Evolutionary conservation across 2,329 filamentous ascomycete species (phyloP).

Genomic region (Emergomyces pasteurianus): DNA sequence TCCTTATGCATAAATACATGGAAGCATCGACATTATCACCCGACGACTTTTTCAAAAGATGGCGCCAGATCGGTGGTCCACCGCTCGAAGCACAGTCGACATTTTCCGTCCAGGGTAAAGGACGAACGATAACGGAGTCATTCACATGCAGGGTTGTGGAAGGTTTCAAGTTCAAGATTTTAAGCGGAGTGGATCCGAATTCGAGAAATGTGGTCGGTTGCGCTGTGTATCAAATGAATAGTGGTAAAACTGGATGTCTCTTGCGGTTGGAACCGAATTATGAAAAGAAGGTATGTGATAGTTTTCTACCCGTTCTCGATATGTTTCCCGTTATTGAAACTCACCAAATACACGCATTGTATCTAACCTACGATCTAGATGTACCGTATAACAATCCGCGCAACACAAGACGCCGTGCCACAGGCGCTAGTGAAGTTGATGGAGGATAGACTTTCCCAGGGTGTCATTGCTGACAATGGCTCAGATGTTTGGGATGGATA

Average conservation of each 20-base stretch:
- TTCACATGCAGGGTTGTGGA: conserved; percentile 64
- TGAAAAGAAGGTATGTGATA: conserved; percentile 61
- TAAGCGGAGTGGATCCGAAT: conserved; percentile 83
- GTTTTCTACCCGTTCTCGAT: neutral
- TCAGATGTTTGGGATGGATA: conserved; percentile 1
- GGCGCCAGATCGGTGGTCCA: conserved; percentile 91
- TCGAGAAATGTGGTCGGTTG: conserved; percentile 84
- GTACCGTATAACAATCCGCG: conserved; percentile 86
- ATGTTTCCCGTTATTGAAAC: neutral
- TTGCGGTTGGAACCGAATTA: conserved; percentile 92
- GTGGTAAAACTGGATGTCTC: conserved; percentile 88
- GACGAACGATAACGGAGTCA: conserved; percentile 53
- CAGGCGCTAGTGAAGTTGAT: conserved; percentile 69
- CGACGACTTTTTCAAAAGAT: conserved; percentile 97
- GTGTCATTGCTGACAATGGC: conserved; percentile 18
- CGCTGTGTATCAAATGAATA: conserved; percentile 63
- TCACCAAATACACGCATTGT: neutral
- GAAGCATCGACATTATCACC: conserved; percentile 72
- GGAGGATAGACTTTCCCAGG: conserved; percentile 64
- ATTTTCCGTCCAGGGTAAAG: conserved; percentile 54
- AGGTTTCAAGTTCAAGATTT: conserved; percentile 79
- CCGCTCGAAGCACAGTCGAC: conserved; percentile 81
- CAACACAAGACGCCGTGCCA: conserved; percentile 83
- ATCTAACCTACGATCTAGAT: conserved; percentile 47
- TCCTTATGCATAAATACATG: conserved; percentile 93